Evolutionary conservation across 1,139 yeast genomes (phyloP).

Genomic region (Yamadazyma mexicana): DNA sequence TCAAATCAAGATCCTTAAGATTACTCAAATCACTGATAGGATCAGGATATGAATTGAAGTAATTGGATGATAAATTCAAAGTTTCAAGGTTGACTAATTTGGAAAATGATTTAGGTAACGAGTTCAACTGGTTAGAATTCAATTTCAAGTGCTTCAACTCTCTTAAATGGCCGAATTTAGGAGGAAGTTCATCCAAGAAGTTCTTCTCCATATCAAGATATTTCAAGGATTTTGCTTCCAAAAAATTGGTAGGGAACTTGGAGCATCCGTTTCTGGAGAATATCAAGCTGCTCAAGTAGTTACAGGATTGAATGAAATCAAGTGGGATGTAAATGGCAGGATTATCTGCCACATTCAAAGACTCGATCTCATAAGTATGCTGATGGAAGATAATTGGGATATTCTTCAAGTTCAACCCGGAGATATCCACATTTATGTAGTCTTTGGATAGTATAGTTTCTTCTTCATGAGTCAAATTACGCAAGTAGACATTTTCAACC

Average conservation of each 20-base stretch:
- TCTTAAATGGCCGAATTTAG: constrained; percentile 51
- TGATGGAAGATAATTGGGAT: constrained; percentile 83
- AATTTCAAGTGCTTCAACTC: constrained; percentile 59
- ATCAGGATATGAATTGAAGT: constrained; percentile 67
- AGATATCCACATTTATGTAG: constrained; percentile 73
- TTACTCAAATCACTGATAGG: constrained; percentile 62
- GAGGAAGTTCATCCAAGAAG: constrained; percentile 64
- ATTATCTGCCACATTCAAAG: constrained; percentile 81
- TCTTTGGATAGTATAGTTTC: constrained; percentile 64
- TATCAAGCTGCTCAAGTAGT: constrained; percentile 63
- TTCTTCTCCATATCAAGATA: constrained; percentile 78
- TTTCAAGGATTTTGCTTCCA: constrained; percentile 68
- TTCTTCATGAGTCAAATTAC: constrained; percentile 67
- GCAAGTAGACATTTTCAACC: constrained; percentile 68
- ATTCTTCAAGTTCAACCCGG: constrained; percentile 74
- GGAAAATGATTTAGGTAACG: constrained; percentile 64
- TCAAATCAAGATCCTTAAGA: constrained; percentile 70
- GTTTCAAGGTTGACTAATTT: constrained; percentile 55
- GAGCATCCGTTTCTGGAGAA: constrained; percentile 76
- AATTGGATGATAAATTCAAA: constrained; percentile 80
- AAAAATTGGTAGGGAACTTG: constrained; percentile 69
- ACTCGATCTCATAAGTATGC: constrained; percentile 78
- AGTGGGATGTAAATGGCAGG: constrained; percentile 82
- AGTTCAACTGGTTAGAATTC: constrained; percentile 70
- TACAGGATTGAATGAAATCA: constrained; percentile 83